Evolutionary conservation across 768 basidiomycete species (phyloP), one percentile per base, ranked within the genome.

Genomic region (Saitozyma podzolica): DNA sequence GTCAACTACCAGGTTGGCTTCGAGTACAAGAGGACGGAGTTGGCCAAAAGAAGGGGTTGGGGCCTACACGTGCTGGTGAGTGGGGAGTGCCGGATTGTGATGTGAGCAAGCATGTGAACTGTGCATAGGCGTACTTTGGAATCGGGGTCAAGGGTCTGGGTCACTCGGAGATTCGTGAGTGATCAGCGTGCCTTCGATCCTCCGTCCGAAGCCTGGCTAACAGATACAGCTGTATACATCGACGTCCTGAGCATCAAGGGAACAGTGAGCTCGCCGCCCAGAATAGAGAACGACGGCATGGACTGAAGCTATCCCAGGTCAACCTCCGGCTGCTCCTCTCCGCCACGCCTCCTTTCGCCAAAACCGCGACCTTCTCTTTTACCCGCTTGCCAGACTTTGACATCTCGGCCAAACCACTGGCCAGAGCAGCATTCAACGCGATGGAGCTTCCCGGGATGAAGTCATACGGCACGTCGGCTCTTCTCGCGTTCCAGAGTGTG

Each of bases 1-100:
- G 74, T 78, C 50, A 80, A 78, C 56, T 78, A 72, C 52, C 76
- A 76, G 39, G 64, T 80, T 19, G 72, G 70, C 11, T 80, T 80
- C 51, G 68, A 72, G 59, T 78, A 76, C 51, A 66, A 65, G 52
- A 56, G 73, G 19, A 61, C 60, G 8, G 67, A 67, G 58, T 63
- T 59, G 37, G 61, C 67, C 3, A 51, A 58, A 40, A 57, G 58
- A 49, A 68, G 68, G 48, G 78, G 74, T 1, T 73, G 70, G 61
- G 74, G 73, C 17, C 47, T 79, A 45, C 76, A 76, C 56, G 66
- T 75, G 13, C 48, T 79, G 62, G 72, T 67, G 48, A 57, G 67
- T 55, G 39, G 7, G 7, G 29, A 56, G 13, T 11, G 37, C 20
- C 37, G 10, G 2, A 5, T 53, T 20, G 49, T 29, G 11, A 6